Percentiles rank a stretch among this genome's conserved stretches.
Conservation (phyloP, 73 alveolate genomes). For the Blepharisma japonicum region DNA sequence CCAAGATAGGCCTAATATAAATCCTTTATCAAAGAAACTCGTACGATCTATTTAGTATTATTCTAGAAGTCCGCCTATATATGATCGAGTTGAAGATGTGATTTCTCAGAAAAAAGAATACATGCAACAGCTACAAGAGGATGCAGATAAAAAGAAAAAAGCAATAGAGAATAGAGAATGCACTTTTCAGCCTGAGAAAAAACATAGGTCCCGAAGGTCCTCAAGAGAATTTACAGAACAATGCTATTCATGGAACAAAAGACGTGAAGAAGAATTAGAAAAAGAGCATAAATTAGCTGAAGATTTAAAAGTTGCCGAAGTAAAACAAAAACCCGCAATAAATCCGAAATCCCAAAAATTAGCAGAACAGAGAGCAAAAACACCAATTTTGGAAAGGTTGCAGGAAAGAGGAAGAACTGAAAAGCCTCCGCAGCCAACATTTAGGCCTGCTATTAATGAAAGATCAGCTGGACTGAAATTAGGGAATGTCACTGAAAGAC, state of each 20-base stretch:
- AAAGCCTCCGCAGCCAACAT: too few relatives aligned
- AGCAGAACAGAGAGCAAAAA: too few relatives aligned
- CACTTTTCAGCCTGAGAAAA: constrained; percentile 16
- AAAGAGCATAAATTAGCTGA: background rate
- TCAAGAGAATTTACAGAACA: background rate
- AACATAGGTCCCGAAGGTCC: background rate
- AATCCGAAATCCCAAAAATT: too few relatives aligned
- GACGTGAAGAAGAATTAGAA: background rate
- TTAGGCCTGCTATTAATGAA: too few relatives aligned
- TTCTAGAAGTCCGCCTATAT: background rate
- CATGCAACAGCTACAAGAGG: background rate
- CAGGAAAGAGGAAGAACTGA: too few relatives aligned
- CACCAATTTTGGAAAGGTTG: too few relatives aligned
- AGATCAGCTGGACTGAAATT: too few relatives aligned
- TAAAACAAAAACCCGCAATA: constrained; percentile 29
- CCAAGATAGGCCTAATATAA: background rate
- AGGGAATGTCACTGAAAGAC: too few relatives aligned
- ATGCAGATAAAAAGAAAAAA: background rate
- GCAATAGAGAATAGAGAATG: background rate
- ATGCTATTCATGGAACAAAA: background rate
- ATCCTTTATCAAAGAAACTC: background rate
- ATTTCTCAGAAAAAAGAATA: background rate
- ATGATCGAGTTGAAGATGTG: background rate
- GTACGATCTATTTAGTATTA: background rate
- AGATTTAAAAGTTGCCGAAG: constrained; percentile 1